Evolutionary conservation across 164 flowering plant genomes (phyloP), one percentile per base, ranked within the genome.

Genomic region (Nymphaea thermarum): DNA sequence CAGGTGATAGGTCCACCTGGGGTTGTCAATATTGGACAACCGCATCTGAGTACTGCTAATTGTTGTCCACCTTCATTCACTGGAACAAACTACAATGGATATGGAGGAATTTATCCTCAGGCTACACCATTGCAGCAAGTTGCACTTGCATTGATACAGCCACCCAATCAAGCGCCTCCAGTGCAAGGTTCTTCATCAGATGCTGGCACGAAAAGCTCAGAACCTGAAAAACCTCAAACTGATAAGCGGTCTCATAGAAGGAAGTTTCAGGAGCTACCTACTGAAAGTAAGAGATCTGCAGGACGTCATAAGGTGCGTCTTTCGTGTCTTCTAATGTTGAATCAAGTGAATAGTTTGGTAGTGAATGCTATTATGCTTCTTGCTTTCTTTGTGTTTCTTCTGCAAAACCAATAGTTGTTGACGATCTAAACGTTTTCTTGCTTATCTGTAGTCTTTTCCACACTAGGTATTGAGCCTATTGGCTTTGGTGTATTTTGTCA

Each of bases 61-160:
- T 77, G 81, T 83, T 67, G 85, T 42, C 87, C 72, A 62, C 76
- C 83, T 59, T 44, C 79, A 43, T 65, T 77, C 69, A 66, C 79
- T 62, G 72, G 79, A 66, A 90, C 98, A 71, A 87, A 87, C 80
- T 95, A 90, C 75, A 83, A 66, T 77, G 97, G 96, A 72, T 95
- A 95, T 84, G 94, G 80, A 71, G 99, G 97, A 64, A 90, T 95
- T 80, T 95, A 87, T 81, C 99, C 99, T 57, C 98, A 90, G 73
- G 94, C 93, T 45, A 95, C 98, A 16, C 93, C 98, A 55, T 71
- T 92, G 80, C 99, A 95, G 77, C 99, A 95, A 80, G 96, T 95
- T 74, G 94, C 98, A 43, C 76, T 81, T n/a, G 98, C 87, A 76
- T 87, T 95, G 71, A 86, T 79, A 71, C 92, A 90, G 59, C 79